Base-by-base conservation (phyloP, 1,284 basidiomycete genomes). In the Marasmius sp. region DNA sequence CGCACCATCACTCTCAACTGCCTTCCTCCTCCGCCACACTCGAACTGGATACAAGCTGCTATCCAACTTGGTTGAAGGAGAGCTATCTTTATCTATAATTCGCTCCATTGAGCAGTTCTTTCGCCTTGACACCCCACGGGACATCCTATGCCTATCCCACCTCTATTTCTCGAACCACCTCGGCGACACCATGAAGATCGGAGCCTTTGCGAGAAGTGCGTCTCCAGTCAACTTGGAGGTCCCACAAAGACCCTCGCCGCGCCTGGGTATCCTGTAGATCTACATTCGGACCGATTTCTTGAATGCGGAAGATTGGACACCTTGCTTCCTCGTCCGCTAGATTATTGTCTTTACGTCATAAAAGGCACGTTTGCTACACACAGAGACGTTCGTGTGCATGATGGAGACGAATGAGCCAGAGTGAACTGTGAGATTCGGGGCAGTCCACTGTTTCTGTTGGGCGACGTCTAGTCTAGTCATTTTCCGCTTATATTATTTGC, bases 21-120 rank as follows among this genome's bases (percentile, higher is more conserved):
- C 78, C 2, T 86, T 85, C 70, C 76, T 79, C 57, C 70, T 86
- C 54, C 74, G 74, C 11, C 82, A 86, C 64, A 79, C 81, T 12
- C 63, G 63, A 11, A 75, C 71, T 20, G 68, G 69, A 7, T 67
- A 74, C 33, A 76, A 74, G 48, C 65, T 85, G 58, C 67, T 85
- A 14, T 85, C 86, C 62, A 84, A 86, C 67, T 75, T 86, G 18
- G 84, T n/a, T n/a, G n/a, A n/a, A n/a, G 68, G 69, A 79, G 12
- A 75, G 68, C 9, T 76, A 76, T 43, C 76, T 82, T 0, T 78
- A 0, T 66, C 61, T 0, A 67, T 71, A 57, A 61, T 75, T 39
- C 69, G 63, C 66, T 65, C 77, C 49, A 64, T 70, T 41, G 62
- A 67, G 18, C n/a, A 8, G 8, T 61, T 65, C 4, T 74, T 72